These are phyloP conservation scores for Suhomyces terraborum DNA, from an alignment of 1,139 yeast genomes.

Conservation along the genomic window DNA sequence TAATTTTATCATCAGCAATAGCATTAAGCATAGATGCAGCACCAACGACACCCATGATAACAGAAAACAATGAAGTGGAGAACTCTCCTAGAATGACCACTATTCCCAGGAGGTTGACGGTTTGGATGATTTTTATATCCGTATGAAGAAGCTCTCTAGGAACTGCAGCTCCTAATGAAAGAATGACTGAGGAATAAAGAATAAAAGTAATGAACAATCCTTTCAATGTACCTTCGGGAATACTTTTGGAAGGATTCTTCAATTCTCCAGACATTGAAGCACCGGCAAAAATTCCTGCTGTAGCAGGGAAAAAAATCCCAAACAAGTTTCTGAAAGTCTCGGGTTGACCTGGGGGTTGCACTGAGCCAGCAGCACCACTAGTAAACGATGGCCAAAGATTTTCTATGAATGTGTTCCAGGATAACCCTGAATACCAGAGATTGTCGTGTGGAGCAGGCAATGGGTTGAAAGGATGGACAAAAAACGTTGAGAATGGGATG, in stretches of 20 bases:
- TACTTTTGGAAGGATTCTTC: conserved; percentile 78
- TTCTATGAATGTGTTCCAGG: conserved; percentile 61
- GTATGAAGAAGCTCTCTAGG: conserved; percentile 74
- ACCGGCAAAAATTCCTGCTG: conserved; percentile 98
- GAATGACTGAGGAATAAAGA: conserved; percentile 72
- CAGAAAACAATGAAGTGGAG: conserved; percentile 86
- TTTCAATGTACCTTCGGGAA: conserved; percentile 85
- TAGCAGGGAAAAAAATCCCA: conserved; percentile 96
- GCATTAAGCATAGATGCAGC: conserved; percentile 91
- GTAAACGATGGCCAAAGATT: conserved; percentile 82
- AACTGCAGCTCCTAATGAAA: conserved; percentile 75
- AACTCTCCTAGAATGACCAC: conserved; percentile 84
- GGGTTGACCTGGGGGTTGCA: conserved; percentile 48
- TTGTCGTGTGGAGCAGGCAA: conserved; percentile 51
- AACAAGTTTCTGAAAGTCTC: conserved; percentile 84
- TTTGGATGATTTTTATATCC: conserved; percentile 83
- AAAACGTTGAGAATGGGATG: conserved; percentile 73
- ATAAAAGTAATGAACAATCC: conserved; percentile 77
- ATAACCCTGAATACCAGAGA: conserved; percentile 68
- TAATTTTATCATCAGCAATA: conserved; percentile 79
- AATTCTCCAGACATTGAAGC: conserved; percentile 99
- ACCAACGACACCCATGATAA: conserved; percentile 92
- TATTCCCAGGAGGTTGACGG: conserved; percentile 69
- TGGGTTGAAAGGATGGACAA: conserved; percentile 54
- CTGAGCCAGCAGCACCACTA: conserved; percentile 89